Conservation (phyloP, 2,329 filamentous ascomycete genomes). For the Neofusicoccum sp. region DNA sequence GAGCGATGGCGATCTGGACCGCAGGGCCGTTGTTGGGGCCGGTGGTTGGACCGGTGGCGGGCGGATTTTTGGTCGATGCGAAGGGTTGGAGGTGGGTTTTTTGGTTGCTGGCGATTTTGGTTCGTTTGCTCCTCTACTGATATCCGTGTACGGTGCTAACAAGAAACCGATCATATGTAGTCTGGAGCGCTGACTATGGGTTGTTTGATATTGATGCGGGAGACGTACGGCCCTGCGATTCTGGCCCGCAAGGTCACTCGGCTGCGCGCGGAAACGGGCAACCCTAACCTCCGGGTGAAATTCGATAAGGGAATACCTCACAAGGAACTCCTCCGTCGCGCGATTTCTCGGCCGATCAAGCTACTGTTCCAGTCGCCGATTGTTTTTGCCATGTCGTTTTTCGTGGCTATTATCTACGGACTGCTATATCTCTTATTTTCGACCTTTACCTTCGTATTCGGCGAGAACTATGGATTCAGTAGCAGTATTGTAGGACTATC, state of each 20-base stretch:
- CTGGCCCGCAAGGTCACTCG: conserved; percentile 49
- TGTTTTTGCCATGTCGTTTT: conserved; percentile 51
- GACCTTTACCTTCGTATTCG: conserved; percentile 41
- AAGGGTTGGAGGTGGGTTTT: conserved; percentile 41
- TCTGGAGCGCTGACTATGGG: conserved; percentile 27
- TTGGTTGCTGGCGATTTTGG: conserved; percentile 28
- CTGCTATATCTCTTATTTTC: conserved; percentile 45
- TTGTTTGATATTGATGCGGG: conserved; percentile 43
- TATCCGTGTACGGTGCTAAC: too few species aligned
- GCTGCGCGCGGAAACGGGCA: conserved; percentile 53
- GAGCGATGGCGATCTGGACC: conserved; percentile 42
- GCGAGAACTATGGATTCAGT: conserved; percentile 37
- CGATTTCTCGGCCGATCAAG: conserved; percentile 55
- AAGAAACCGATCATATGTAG: neutral
- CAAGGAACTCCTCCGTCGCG: conserved; percentile 40
- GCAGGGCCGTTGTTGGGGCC: conserved; percentile 41
- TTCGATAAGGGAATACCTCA: conserved; percentile 42
- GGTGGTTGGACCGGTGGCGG: conserved; percentile 37
- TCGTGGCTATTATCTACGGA: conserved; percentile 52
- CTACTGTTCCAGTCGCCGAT: conserved; percentile 62
- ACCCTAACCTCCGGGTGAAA: conserved; percentile 37
- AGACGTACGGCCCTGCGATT: conserved; percentile 53
- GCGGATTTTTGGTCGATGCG: conserved; percentile 37
- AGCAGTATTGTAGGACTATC: conserved; percentile 36
- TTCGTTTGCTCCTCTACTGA: conserved; percentile 18